Evolutionary conservation across 768 basidiomycete genomes (phyloP).

Genomic region (Leucogyrophana mollusca): DNA sequence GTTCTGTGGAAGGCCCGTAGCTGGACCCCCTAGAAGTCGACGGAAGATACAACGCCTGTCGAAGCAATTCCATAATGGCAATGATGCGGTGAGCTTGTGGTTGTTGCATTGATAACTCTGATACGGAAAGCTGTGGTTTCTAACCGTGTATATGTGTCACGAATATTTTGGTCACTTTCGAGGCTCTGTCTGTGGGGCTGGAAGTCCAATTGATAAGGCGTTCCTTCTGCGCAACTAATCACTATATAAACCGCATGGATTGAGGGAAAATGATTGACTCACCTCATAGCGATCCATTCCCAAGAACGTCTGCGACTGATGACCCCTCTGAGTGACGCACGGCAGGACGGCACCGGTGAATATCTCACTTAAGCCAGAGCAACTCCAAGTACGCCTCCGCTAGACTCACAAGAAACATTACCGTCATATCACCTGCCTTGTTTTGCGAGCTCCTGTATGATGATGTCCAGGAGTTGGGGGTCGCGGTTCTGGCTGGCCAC

Average conservation of each 20-base stretch:
- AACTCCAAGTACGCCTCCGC: constrained; percentile 73
- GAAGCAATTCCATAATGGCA: constrained; percentile 68
- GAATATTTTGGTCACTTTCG: constrained; percentile 65
- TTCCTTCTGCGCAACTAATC: constrained; percentile 86
- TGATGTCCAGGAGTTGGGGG: too few relatives aligned
- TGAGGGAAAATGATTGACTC: constrained; percentile 19
- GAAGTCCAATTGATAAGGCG: constrained; percentile 61
- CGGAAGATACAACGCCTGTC: constrained; percentile 54
- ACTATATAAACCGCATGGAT: constrained; percentile 39
- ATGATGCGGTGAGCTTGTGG: constrained; percentile 67
- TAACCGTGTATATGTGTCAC: constrained; percentile 84
- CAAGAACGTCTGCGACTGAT: constrained; percentile 53
- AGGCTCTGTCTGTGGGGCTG: constrained; percentile 50
- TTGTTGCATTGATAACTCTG: background rate
- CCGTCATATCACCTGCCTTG: constrained; percentile 45
- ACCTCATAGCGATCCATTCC: constrained; percentile 69
- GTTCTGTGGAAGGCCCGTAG: constrained; percentile 9
- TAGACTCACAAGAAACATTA: constrained; percentile 75
- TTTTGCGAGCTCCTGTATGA: too few relatives aligned
- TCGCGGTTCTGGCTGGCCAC: too few relatives aligned
- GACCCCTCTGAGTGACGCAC: background rate
- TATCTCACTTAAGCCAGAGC: constrained; percentile 54
- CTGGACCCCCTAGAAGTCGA: constrained; percentile 15
- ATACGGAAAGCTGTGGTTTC: constrained; percentile 7
- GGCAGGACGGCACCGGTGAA: background rate